Evolutionary conservation across 2,329 filamentous ascomycete species (phyloP).

Genomic region (Fusarium armeniacum): DNA sequence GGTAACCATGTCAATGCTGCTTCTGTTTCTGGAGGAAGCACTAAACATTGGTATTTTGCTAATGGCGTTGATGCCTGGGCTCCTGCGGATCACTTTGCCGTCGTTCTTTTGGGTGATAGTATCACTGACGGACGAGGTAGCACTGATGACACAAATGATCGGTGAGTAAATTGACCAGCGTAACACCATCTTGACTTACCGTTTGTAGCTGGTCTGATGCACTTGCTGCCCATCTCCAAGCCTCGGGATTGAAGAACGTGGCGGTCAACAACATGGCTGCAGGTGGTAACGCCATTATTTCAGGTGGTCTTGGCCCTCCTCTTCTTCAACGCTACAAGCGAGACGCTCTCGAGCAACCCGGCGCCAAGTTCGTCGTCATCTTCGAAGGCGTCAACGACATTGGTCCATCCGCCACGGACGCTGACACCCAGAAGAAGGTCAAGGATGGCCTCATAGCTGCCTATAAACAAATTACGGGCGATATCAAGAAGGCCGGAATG

Average conservation of each 20-base stretch:
- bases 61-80: constrained; percentile 29
- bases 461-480: constrained; percentile 11
- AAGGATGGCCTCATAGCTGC: constrained; percentile 11
- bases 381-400: constrained; percentile 37
- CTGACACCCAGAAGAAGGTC: constrained; percentile 16
- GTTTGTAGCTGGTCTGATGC: constrained; percentile 27
- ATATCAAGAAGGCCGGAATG: constrained; percentile 9
- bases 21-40: constrained; percentile 32
- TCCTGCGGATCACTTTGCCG: constrained; percentile 24
- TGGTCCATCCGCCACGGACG: constrained; percentile 21
- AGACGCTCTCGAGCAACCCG: constrained; percentile 27
- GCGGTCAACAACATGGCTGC: constrained; percentile 40
- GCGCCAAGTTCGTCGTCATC: constrained; percentile 23
- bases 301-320: constrained; percentile 28
- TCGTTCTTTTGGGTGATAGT: constrained; percentile 38
- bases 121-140: constrained; percentile 40
- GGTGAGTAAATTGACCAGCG: neutral
- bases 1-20: constrained; percentile 33
- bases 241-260: constrained; percentile 16
- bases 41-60: constrained; percentile 38
- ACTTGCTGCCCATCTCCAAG: constrained; percentile 26
- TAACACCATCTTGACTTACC: neutral
- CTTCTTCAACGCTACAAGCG: constrained; percentile 35
- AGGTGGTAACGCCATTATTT: constrained; percentile 34
- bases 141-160: constrained; percentile 32